Conservation (phyloP, 148 eudicot genomes). For the Fagopyrum tataricum region DNA sequence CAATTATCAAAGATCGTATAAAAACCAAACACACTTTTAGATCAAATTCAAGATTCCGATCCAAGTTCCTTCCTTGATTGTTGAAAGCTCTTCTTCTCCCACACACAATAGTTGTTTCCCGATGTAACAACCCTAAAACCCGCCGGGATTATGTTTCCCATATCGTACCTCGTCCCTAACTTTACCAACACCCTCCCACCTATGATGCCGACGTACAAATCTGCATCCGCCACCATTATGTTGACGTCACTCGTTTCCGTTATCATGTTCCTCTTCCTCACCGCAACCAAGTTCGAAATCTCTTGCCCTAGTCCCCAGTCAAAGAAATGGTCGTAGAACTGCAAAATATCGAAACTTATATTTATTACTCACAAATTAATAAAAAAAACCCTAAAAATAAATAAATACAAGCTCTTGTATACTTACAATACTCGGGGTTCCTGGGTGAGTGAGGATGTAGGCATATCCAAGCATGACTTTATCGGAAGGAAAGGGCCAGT, state of each 20-base stretch:
- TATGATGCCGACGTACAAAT: neutral
- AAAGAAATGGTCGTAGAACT: constrained; percentile 10
- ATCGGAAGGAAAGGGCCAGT: constrained; percentile 47
- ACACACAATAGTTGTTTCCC: neutral
- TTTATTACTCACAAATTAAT: too few relatives aligned
- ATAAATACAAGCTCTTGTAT: too few relatives aligned
- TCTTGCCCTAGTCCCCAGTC: constrained; percentile 6
- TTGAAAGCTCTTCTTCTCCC: constrained; percentile 7
- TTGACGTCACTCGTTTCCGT: constrained; percentile 3
- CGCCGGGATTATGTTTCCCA: neutral
- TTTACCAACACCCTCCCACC: constrained; percentile 6
- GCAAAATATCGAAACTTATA: neutral
- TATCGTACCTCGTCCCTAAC: neutral
- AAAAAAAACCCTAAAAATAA: too few relatives aligned
- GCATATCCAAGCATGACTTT: constrained; percentile 59
- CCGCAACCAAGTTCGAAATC: neutral
- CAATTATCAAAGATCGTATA: neutral
- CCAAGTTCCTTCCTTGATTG: constrained; percentile 13
- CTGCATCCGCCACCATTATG: neutral
- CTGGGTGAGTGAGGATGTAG: constrained; percentile 59
- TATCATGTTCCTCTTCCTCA: constrained; percentile 1
- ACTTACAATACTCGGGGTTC: constrained; percentile 35
- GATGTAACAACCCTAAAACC: neutral
- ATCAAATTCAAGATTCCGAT: neutral
- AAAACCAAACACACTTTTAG: neutral